phyloP scores from a whole-genome alignment of 148 eudicot genomes.

The Dianthus caryophyllus region DNA sequence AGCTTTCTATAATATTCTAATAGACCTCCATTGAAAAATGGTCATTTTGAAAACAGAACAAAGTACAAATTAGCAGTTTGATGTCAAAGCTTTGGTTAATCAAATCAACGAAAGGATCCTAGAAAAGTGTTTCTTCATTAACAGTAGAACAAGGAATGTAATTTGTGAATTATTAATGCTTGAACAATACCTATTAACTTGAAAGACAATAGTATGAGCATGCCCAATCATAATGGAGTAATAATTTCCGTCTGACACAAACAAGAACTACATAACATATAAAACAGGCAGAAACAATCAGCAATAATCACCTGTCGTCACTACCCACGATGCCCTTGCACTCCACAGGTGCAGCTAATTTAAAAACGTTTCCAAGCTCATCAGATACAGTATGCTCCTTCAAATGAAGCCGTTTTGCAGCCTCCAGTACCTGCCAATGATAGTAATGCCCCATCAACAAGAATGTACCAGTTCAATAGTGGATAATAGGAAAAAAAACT shows the following conservation, averaged over 20 bases:
- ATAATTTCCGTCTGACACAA: background rate
- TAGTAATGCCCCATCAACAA: background rate
- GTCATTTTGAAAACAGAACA: no score
- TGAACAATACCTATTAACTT: background rate
- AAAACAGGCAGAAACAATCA: background rate
- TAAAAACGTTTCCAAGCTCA: conserved; percentile 80
- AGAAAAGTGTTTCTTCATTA: background rate
- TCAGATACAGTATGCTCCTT: conserved; percentile 92
- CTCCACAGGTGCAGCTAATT: conserved; percentile 97
- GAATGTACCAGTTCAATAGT: background rate
- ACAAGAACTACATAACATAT: background rate
- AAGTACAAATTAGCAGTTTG: no score
- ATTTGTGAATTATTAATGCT: background rate
- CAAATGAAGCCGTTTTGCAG: conserved; percentile 85
- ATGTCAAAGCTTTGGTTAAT: background rate
- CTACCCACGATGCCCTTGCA: conserved; percentile 99
- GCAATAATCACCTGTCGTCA: conserved; percentile 76
- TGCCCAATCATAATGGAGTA: background rate
- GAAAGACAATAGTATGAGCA: background rate
- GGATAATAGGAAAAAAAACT: no score
- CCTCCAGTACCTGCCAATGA: conserved; percentile 64
- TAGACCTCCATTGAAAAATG: no score
- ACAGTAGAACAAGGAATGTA: background rate
- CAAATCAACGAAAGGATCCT: background rate
- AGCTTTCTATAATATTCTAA: no score